phyloP scores from a whole-genome alignment of 176 grass and related monocot species.

The Secale cereale region DNA sequence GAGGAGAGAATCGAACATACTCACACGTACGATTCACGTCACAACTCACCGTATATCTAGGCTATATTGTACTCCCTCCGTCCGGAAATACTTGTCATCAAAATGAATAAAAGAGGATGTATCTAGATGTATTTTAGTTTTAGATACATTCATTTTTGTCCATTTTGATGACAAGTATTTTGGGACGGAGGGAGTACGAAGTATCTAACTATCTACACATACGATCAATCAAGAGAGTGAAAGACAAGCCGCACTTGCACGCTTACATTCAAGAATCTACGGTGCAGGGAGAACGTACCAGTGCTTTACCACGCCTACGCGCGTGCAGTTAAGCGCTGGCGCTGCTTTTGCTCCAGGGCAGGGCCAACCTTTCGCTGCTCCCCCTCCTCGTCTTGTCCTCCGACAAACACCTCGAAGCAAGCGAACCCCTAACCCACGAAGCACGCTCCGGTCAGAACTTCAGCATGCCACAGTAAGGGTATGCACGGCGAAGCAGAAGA shows the following conservation, averaged over 20 bases:
- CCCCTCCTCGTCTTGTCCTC: constrained; percentile 1
- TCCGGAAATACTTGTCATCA: no score
- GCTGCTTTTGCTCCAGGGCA: background rate
- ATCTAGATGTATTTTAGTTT: no score
- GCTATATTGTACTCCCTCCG: no score
- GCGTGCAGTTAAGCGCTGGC: background rate
- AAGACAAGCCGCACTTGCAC: background rate
- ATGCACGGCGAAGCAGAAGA: background rate
- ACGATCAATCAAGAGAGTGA: background rate
- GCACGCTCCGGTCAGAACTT: background rate
- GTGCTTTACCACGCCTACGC: constrained; percentile 23
- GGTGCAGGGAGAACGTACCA: background rate
- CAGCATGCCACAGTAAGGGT: background rate
- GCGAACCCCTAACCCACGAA: constrained; percentile 6
- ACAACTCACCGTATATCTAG: no score
- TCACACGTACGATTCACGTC: background rate
- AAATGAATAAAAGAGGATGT: no score
- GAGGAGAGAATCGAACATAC: background rate
- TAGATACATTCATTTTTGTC: no score
- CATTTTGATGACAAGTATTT: no score
- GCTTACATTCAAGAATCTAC: background rate
- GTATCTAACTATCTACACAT: background rate
- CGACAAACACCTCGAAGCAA: constrained; percentile 36
- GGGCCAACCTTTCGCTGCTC: constrained; percentile 2
- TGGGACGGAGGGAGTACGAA: no score